Conservation (phyloP, 2,329 filamentous ascomycete genomes). For the Fusarium domesticum region DNA sequence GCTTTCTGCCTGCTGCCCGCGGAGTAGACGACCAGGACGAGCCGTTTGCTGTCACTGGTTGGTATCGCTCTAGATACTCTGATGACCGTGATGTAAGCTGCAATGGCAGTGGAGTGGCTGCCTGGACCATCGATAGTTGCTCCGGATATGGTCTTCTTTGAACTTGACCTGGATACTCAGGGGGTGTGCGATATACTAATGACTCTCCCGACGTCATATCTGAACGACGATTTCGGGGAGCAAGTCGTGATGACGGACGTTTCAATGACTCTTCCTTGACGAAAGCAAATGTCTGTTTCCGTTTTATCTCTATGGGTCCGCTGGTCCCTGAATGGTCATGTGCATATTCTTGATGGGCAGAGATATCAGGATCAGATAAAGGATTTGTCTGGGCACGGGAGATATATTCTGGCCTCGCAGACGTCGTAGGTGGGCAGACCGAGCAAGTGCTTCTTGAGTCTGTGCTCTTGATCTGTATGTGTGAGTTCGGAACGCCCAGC, state of each 20-base stretch:
- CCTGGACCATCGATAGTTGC: constrained; percentile 12
- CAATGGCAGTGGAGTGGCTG: constrained; percentile 14
- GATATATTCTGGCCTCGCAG: not conserved
- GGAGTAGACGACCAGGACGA: not conserved
- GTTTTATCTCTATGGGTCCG: constrained; percentile 8
- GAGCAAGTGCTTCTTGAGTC: no score
- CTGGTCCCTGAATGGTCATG: constrained; percentile 3
- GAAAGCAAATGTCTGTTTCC: constrained; percentile 18
- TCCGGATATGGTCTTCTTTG: constrained; percentile 13
- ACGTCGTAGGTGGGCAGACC: not conserved
- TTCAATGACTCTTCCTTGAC: constrained; percentile 40
- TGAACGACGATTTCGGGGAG: constrained; percentile 15
- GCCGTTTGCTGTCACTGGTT: constrained; percentile 13
- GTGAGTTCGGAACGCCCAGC: not conserved
- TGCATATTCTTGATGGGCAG: not conserved
- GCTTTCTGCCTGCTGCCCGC: constrained; percentile 8
- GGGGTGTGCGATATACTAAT: constrained; percentile 31
- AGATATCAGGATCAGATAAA: constrained; percentile 2
- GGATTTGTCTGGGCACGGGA: not conserved
- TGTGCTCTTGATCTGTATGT: not conserved
- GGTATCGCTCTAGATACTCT: constrained; percentile 36
- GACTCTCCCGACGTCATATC: constrained; percentile 12
- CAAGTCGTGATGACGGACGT: constrained; percentile 38
- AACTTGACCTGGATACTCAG: constrained; percentile 27
- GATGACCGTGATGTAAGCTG: constrained; percentile 28